phyloP scores from a whole-genome alignment of 768 basidiomycete genomes.

The Phlegmacium glaucopus region DNA sequence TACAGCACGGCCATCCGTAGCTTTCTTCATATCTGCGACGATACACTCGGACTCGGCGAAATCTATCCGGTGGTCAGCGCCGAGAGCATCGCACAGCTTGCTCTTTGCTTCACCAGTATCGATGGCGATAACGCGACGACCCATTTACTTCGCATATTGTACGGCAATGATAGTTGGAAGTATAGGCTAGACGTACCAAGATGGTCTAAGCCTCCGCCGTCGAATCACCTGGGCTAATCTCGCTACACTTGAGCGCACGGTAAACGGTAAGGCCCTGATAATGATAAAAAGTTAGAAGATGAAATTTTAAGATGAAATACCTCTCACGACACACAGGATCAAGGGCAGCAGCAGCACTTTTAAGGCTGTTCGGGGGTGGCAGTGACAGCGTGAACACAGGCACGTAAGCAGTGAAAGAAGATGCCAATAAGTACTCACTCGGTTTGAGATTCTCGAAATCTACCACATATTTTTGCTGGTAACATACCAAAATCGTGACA shows the following conservation, averaged over 20 bases:
- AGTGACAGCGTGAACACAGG: conserved; percentile 68
- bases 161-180: conserved; percentile 32
- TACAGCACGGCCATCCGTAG: conserved; percentile 66
- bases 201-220: conserved; percentile 82
- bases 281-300: background rate
- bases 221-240: conserved; percentile 66
- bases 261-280: conserved; percentile 78
- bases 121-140: conserved; percentile 72
- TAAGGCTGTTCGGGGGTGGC: conserved; percentile 70
- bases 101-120: conserved; percentile 77
- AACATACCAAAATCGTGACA: too few species aligned
- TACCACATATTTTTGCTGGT: background rate
- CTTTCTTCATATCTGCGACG: conserved; percentile 57
- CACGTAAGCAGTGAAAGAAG: background rate
- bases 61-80: conserved; percentile 78
- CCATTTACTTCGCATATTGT: conserved; percentile 78
- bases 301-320: background rate
- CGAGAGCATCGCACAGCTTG: conserved; percentile 54
- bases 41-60: conserved; percentile 67
- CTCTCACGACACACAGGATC: conserved; percentile 70
- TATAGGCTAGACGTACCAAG: conserved; percentile 41
- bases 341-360: conserved; percentile 68
- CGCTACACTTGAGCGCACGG: conserved; percentile 74
- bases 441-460: conserved; percentile 51
- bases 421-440: conserved; percentile 44